These are phyloP conservation scores for Penicillium mononematosum DNA, from an alignment of 495 filamentous ascomycete genomes.

Conservation along the genomic window DNA sequence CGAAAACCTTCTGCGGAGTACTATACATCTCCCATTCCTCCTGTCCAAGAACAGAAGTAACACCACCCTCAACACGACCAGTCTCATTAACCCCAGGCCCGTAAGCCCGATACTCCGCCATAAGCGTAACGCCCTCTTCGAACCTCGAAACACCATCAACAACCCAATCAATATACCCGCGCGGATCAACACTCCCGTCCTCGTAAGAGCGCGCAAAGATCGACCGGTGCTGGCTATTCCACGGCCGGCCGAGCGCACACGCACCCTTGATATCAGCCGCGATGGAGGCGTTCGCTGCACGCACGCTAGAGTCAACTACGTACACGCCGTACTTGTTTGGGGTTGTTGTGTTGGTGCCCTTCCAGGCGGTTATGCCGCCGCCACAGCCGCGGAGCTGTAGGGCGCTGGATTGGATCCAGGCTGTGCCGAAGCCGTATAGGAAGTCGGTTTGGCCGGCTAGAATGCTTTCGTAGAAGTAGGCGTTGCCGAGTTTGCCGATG, in stretches of 20 bases:
- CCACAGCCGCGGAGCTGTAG: conserved; percentile 55
- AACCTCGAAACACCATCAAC: conserved; percentile 37
- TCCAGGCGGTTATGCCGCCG: conserved; percentile 65
- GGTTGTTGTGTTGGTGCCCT: conserved; percentile 62
- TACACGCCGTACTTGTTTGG: conserved; percentile 63
- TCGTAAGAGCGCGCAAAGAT: conserved; percentile 54
- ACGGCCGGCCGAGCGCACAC: conserved; percentile 59
- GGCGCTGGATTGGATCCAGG: conserved; percentile 44
- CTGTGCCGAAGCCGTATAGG: conserved; percentile 55
- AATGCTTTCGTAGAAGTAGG: conserved; percentile 54
- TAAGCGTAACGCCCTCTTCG: conserved; percentile 44
- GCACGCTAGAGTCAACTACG: conserved; percentile 49
- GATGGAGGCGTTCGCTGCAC: conserved; percentile 52
- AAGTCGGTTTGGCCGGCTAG: conserved; percentile 63
- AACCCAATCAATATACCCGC: conserved; percentile 57
- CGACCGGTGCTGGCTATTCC: conserved; percentile 54
- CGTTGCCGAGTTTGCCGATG: conserved; percentile 59
- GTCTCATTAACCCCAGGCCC: conserved; percentile 57
- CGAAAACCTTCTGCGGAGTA: conserved; percentile 55
- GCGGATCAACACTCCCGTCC: conserved; percentile 49
- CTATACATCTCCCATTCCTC: conserved; percentile 43
- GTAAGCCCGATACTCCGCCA: conserved; percentile 54
- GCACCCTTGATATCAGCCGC: conserved; percentile 42
- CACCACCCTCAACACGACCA: conserved; percentile 39
- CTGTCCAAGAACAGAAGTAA: conserved; percentile 43